Conservation (phyloP, 2,329 filamentous ascomycete genomes). For the Neonectria sp. region DNA sequence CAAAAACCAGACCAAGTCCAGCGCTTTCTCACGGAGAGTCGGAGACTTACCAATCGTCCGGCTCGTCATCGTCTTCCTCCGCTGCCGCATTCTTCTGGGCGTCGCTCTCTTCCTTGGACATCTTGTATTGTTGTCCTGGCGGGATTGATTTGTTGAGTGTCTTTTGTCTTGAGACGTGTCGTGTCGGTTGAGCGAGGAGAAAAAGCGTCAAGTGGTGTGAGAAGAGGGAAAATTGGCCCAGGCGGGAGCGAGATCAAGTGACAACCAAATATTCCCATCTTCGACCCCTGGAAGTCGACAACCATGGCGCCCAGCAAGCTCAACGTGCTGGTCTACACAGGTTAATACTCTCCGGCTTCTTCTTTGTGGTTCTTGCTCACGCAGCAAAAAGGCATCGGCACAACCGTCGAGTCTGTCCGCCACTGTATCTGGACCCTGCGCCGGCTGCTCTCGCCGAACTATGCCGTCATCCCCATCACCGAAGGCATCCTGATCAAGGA, state of each 20-base stretch:
- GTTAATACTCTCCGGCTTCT: conserved; percentile 61
- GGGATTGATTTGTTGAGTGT: background rate
- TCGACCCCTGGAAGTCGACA: conserved; percentile 11
- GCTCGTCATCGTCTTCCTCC: conserved; percentile 76
- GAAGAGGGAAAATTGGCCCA: conserved; percentile 40
- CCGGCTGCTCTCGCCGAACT: conserved; percentile 88
- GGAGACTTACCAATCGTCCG: conserved; percentile 87
- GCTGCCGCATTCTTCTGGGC: conserved; percentile 54
- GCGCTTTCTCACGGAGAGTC: conserved; percentile 18
- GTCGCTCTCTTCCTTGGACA: conserved; percentile 69
- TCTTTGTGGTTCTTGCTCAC: background rate
- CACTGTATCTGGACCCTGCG: conserved; percentile 92
- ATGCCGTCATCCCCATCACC: conserved; percentile 90
- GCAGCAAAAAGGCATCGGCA: conserved; percentile 78
- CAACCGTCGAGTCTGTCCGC: conserved; percentile 88
- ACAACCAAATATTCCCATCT: conserved; percentile 29
- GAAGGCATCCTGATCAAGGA: conserved; percentile 88
- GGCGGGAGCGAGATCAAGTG: conserved; percentile 46
- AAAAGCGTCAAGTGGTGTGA: conserved; percentile 42
- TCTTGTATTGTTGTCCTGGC: conserved; percentile 19
- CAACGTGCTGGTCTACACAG: conserved; percentile 95
- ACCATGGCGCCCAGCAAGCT: conserved; percentile 78
- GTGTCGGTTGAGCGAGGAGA: conserved; percentile 25
- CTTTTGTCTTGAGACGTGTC: conserved; percentile 6
- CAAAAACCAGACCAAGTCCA: conserved; percentile 18